A percentile compares a stretch with the other conserved stretches of the same genome.
Conservation (phyloP, 257 asterid species). For the Solanum piurae region DNA sequence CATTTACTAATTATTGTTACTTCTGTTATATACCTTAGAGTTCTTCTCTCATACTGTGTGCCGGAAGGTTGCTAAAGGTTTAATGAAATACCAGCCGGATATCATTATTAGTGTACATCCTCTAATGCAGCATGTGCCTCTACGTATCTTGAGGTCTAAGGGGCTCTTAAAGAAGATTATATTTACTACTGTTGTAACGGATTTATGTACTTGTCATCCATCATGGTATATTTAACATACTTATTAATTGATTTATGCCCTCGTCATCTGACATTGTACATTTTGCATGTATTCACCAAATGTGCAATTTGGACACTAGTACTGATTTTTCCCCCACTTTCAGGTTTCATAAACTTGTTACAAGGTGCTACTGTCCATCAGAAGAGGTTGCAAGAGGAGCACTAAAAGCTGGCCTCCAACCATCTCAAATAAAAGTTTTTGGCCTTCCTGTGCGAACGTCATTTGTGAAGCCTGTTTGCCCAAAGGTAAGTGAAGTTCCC, state of each 20-base stretch:
- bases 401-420: constrained; percentile 27
- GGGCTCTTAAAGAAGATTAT: constrained; percentile 80
- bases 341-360: constrained; percentile 49
- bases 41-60: constrained; percentile 6
- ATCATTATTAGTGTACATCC: constrained; percentile 92
- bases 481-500: constrained; percentile 43
- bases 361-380: constrained; percentile 82
- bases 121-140: constrained; percentile 92
- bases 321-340: not conserved
- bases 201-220: constrained; percentile 88
- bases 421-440: constrained; percentile 66
- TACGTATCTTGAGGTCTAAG: constrained; percentile 82
- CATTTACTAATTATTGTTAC: not conserved
- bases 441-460: constrained; percentile 96
- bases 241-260: not conserved
- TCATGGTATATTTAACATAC: constrained; percentile 43
- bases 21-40: not conserved
- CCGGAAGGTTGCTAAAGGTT: constrained; percentile 86
- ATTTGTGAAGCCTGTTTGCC: constrained; percentile 71
- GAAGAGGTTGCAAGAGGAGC: constrained; percentile 91
- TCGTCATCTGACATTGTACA: not conserved
- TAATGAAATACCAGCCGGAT: constrained; percentile 84
- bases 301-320: not conserved
- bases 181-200: constrained; percentile 80
- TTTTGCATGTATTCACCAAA: not conserved